Evolutionary conservation across 73 alveolate species (phyloP), one percentile per base, ranked within the genome.

Genomic region (Paramecium primaurelia): DNA sequence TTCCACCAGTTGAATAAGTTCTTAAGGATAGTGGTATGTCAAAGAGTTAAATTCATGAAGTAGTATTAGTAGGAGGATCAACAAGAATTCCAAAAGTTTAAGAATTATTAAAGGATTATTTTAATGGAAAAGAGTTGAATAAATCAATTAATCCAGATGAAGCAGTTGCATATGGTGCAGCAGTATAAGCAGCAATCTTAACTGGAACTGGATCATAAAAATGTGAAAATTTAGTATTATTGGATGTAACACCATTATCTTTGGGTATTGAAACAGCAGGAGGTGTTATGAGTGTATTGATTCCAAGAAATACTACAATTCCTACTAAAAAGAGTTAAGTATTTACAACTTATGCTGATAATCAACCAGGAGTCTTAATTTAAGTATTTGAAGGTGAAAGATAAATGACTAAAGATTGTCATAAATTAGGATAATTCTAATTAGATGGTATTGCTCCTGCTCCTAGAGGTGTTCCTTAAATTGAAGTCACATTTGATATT

Each of bases 321-420:
- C 96, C 96, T 8, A 77, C 77, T 59, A 92, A 89, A 22, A 92
- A 90, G 58, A 87, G 96, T n/a, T 95, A 97, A 93, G 91, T 95
- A 59, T 98, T 97, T 97, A 96, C 99, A 34, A 98, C 99, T 77
- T 97, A 98, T 71, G 99, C 98, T 83, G 99, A 98, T 92, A 97
- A 98, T 96, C 98, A 98, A 95, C 98, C 98, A 22, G 99, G 98
- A 71, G 98, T 97, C 32, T 92, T 95, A 69, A 98, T 98, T 91
- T 97, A 98, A 44, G 99, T 98, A 25, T 98, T 92, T 94, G 99
- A 98, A 95, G 99, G 99, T 11, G 99, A 98, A 95, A 95, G 99
- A 77, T 92, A 92, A 59, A 92, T 97, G 97, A 94, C 99, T 84
- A 96, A 97, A 94, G 99, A 98, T 93, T 97, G 98, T 96, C 96